Evolutionary conservation across 2,329 filamentous ascomycete species (phyloP).

Genomic region (Botrytis fragariae): DNA sequence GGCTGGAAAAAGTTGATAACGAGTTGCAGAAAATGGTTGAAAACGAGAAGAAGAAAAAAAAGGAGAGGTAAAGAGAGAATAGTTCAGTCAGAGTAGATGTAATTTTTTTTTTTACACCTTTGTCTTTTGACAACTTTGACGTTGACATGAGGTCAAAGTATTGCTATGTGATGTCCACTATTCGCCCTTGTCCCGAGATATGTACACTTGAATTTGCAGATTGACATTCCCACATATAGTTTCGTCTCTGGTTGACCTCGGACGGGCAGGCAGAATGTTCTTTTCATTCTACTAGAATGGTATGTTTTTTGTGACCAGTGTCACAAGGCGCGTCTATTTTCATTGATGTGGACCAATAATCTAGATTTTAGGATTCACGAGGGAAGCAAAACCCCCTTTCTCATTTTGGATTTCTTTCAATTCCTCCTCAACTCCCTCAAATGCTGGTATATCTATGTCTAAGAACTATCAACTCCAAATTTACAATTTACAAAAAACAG

Average conservation of each 20-base stretch:
- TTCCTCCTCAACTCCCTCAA: not conserved
- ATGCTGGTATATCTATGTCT: not conserved
- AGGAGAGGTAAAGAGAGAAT: not conserved
- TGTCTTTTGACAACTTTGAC: not conserved
- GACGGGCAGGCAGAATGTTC: not conserved
- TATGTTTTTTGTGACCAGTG: not conserved
- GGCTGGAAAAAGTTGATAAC: not conserved
- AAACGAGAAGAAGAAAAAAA: not conserved
- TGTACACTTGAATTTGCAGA: not conserved
- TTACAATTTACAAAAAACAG: conserved; percentile 65
- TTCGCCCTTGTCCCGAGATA: not conserved
- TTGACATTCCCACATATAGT: not conserved
- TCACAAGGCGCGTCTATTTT: not conserved
- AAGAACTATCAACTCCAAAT: not conserved
- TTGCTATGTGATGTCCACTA: not conserved
- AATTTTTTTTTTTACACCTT: not conserved
- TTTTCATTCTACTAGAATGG: not conserved
- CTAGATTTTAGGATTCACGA: not conserved
- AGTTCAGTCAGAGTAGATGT: not conserved
- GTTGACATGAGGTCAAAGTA: not conserved
- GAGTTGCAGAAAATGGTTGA: not conserved
- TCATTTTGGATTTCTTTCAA: not conserved
- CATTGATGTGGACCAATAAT: not conserved
- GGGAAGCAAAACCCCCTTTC: not conserved
- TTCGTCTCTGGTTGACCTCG: not conserved